Evolutionary conservation across 2,329 filamentous ascomycete species (phyloP).

Genomic region (Zalaria obscura): DNA sequence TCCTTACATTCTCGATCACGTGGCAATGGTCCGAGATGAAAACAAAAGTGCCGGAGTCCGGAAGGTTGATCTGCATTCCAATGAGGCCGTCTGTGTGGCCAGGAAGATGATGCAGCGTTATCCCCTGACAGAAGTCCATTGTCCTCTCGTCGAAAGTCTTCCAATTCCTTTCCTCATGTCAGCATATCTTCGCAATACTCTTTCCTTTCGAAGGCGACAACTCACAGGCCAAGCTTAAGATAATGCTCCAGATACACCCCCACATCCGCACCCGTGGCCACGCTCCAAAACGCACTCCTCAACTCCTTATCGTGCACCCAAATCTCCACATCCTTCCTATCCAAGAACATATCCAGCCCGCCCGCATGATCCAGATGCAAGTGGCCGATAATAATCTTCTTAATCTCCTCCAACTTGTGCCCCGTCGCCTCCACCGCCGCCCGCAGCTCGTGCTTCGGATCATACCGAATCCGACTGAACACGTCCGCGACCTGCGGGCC

Average conservation of each 20-base stretch:
- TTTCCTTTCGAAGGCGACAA: background rate
- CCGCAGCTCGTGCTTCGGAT: conserved; percentile 19
- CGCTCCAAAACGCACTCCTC: conserved; percentile 18
- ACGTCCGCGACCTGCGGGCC: conserved; percentile 18
- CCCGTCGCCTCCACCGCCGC: conserved; percentile 20
- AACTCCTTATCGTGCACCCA: conserved; percentile 21
- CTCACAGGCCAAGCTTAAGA: conserved; percentile 17
- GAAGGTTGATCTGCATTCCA: conserved; percentile 22
- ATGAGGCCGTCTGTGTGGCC: conserved; percentile 22
- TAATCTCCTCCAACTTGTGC: conserved; percentile 19
- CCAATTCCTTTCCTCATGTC: conserved; percentile 14
- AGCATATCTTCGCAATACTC: background rate
- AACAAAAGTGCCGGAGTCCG: conserved; percentile 17
- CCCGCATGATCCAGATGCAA: conserved; percentile 22
- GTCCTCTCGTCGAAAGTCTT: conserved; percentile 21
- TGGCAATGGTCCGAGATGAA: conserved; percentile 22
- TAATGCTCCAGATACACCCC: conserved; percentile 21
- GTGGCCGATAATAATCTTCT: conserved; percentile 23
- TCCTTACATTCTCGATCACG: conserved; percentile 20
- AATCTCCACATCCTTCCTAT: conserved; percentile 19
- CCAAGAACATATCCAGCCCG: conserved; percentile 18
- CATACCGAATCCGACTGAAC: conserved; percentile 18
- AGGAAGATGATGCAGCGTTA: conserved; percentile 21
- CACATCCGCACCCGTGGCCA: conserved; percentile 20
- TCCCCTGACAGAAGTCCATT: conserved; percentile 20